phyloP scores from a whole-genome alignment of 495 filamentous ascomycete genomes.

The Lichina pygmaea region DNA sequence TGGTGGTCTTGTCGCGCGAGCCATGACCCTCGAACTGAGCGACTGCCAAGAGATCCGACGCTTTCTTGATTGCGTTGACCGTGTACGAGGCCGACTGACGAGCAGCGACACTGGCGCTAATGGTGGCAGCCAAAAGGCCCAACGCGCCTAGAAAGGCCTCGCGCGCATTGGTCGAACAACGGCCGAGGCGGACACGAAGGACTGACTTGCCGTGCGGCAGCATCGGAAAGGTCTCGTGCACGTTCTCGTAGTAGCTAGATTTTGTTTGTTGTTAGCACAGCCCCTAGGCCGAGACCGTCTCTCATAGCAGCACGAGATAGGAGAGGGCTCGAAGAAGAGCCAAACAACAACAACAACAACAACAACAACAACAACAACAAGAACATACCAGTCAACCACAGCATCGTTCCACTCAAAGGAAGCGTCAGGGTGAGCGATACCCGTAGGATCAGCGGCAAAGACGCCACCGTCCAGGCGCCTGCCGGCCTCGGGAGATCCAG shows the following conservation, averaged over 20 bases:
- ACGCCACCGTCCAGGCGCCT: slow-evolving; percentile 6
- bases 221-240: slow-evolving; percentile 52
- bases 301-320: no score
- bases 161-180: slow-evolving; percentile 30
- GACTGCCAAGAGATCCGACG: slow-evolving; percentile 20
- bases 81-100: slow-evolving; percentile 8
- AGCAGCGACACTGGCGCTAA: slow-evolving; percentile 14
- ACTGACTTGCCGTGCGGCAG: slow-evolving; percentile 37
- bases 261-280: slow-evolving; percentile 6
- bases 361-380: no score
- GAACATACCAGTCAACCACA: slow-evolving; percentile 17
- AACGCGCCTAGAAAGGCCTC: slow-evolving; percentile 49
- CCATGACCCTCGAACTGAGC: slow-evolving; percentile 23
- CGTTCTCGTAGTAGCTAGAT: slow-evolving; percentile 35
- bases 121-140: slow-evolving; percentile 29
- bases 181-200: slow-evolving; percentile 30
- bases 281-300: background rate
- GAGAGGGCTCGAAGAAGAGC: no score
- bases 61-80: slow-evolving; percentile 15
- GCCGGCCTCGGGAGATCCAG: slow-evolving; percentile 8
- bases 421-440: slow-evolving; percentile 14
- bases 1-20: slow-evolving; percentile 17
- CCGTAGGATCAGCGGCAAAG: no score
- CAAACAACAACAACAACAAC: no score
- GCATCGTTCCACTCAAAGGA: slow-evolving; percentile 18